phyloP scores from a whole-genome alignment of 345 rosid species.

The Camelina hispida region DNA sequence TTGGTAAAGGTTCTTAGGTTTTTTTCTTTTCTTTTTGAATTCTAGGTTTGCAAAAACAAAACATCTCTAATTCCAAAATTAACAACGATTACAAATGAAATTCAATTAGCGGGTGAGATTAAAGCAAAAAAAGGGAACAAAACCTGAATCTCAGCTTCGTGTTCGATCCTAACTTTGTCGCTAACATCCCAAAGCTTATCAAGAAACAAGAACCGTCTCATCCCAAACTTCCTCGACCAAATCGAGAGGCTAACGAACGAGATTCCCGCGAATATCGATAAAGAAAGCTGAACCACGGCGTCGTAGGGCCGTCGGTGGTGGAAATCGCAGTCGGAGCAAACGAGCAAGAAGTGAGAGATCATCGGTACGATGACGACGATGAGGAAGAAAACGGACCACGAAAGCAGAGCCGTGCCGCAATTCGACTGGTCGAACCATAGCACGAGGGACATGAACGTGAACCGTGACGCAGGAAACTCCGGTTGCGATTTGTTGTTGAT shows the following conservation, averaged over 20 bases:
- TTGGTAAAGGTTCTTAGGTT: conserved; percentile 24
- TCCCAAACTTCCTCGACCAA: conserved; percentile 81
- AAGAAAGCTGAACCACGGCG: conserved; percentile 68
- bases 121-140: background rate
- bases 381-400: conserved; percentile 76
- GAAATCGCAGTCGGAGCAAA: conserved; percentile 68
- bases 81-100: background rate
- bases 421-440: conserved; percentile 68
- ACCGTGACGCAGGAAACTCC: conserved; percentile 31
- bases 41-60: background rate
- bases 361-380: conserved; percentile 66
- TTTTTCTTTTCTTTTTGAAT: background rate
- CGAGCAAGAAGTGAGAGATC: conserved; percentile 69
- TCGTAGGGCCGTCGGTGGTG: conserved; percentile 81
- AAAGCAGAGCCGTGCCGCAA: conserved; percentile 53
- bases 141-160: conserved; percentile 73
- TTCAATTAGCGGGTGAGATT: background rate
- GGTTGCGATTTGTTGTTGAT: conserved; percentile 16
- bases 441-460: conserved; percentile 37
- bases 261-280: conserved; percentile 69
- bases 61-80: background rate
- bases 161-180: conserved; percentile 58
- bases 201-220: conserved; percentile 67
- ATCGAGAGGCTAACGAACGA: conserved; percentile 64
- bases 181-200: conserved; percentile 66